Evolutionary conservation across 2,329 filamentous ascomycete genomes (phyloP), one percentile per base, ranked within the genome.

Genomic region (Zalaria obscura): DNA sequence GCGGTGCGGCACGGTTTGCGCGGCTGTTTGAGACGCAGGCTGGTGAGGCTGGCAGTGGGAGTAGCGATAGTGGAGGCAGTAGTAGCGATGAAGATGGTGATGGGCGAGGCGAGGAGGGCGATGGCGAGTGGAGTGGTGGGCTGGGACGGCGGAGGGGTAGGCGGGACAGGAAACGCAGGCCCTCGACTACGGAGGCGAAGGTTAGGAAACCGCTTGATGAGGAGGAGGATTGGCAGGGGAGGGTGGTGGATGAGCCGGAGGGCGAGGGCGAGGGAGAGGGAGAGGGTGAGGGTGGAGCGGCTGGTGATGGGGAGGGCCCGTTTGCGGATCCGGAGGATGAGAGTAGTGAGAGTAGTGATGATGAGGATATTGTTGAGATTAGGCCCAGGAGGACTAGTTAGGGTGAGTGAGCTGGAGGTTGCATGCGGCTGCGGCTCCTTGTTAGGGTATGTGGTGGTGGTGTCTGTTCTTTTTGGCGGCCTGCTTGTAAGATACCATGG

Each of bases 151-250:
- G 18, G 58, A 59, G 42, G 56, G 61, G 35, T 54, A 52, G 34
- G 54, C 55, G 27, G 54, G 38, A 38, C 5, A 29, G 39, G 28
- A 36, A 37, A 8, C 40, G 56, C 25, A 35, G 57, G 27, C 58
- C 56, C 6, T 56, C 52, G 31, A 60, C 58, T 25, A 58, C 52
- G 2, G 57, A 60, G 45, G 58, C 56, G 5, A 58, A 57, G 45
- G 49, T 52, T 32, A 44, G 58, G 18, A 45, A 35, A 35, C 50
- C 52, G 35, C 42, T 60, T 2, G 43, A 45, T n/a, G 44, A 43
- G 5, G 41, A 40, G 18, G 42, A 44, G 25, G 38, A 40, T 9
- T 38, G 32, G 7, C 36, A 3, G 35, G 27, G 32, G 25, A 7
- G 10, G 39, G 5, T 29, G 35, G 45, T 26, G 45, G 40, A 27